phyloP scores from a whole-genome alignment of 169 alveolate genomes.

The Cryptosporidium parvum region DNA sequence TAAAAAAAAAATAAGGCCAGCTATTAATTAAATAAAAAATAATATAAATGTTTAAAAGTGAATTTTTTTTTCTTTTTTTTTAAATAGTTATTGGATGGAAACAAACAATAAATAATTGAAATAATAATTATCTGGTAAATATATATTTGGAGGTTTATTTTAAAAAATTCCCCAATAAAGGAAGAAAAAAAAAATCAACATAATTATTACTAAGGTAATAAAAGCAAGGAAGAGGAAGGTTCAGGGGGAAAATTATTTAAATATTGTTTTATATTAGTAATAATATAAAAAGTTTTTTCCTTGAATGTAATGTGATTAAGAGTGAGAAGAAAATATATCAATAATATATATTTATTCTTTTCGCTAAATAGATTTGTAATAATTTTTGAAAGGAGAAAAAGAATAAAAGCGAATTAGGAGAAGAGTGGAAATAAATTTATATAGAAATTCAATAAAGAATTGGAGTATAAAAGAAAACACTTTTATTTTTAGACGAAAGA shows the following conservation, averaged over 20 bases:
- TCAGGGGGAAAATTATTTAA: neutral
- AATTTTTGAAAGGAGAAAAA: neutral
- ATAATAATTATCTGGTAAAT: neutral
- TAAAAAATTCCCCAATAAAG: neutral
- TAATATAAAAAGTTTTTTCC: neutral
- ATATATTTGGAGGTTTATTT: constrained; percentile 11
- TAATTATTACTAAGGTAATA: neutral
- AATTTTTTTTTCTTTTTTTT: too few relatives aligned
- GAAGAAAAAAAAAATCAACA: neutral
- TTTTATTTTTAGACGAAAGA: neutral
- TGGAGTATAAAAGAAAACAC: neutral
- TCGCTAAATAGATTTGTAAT: neutral
- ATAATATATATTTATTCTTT: neutral
- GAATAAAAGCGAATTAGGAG: neutral
- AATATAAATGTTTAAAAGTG: neutral
- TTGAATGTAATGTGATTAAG: constrained; percentile 1
- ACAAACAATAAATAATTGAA: neutral
- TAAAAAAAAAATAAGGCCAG: neutral
- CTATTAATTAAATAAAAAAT: constrained; percentile 1
- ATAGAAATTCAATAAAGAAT: neutral
- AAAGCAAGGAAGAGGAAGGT: neutral
- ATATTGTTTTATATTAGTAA: neutral
- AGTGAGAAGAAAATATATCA: constrained; percentile 3
- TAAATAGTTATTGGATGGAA: neutral
- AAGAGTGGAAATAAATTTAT: neutral